A percentile compares a stretch with the other conserved stretches of the same genome.
phyloP scores from a whole-genome alignment of 2,329 filamentous ascomycete genomes.

The Atkinsonella texensis region DNA sequence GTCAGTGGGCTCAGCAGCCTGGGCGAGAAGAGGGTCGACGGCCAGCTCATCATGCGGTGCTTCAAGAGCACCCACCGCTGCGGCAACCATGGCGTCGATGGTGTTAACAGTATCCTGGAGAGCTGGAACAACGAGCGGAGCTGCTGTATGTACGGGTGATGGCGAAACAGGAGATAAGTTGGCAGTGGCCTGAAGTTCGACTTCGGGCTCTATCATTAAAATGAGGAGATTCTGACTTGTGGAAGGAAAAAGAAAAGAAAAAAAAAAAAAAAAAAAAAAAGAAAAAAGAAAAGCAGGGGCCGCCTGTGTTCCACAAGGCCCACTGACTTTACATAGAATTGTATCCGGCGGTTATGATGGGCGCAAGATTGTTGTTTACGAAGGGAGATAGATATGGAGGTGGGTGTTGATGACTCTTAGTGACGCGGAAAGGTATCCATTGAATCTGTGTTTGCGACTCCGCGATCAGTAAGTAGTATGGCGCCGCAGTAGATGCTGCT shows the following conservation, averaged over 20 bases:
- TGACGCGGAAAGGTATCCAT: conserved; percentile 2
- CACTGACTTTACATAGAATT: not conserved
- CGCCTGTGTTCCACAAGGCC: not conserved
- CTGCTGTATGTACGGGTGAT: conserved; percentile 32
- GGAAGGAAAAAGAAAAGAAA: not conserved
- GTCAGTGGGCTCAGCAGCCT: conserved; percentile 21
- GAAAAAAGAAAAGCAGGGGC: conserved; percentile 8
- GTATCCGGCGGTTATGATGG: not conserved
- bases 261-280: not conserved
- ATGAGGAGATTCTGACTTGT: conserved; percentile 4
- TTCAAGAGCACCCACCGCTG: conserved; percentile 16
- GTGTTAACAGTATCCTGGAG: conserved; percentile 42
- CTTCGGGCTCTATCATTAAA: conserved; percentile 35
- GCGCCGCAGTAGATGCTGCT: not conserved
- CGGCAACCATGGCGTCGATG: conserved; percentile 34
- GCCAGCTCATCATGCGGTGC: conserved; percentile 15
- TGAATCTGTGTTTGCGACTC: conserved; percentile 2
- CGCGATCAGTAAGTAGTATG: not conserved
- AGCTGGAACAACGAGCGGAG: conserved; percentile 33
- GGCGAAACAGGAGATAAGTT: conserved; percentile 41
- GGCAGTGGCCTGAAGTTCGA: conserved; percentile 39
- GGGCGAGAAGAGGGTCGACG: conserved; percentile 19
- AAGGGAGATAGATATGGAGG: not conserved
- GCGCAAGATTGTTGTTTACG: not conserved
- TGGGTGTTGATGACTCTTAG: not conserved